These are phyloP conservation scores for Fusarium devonianum DNA, from an alignment of 2,329 filamentous ascomycete genomes.

Conservation along the genomic window DNA sequence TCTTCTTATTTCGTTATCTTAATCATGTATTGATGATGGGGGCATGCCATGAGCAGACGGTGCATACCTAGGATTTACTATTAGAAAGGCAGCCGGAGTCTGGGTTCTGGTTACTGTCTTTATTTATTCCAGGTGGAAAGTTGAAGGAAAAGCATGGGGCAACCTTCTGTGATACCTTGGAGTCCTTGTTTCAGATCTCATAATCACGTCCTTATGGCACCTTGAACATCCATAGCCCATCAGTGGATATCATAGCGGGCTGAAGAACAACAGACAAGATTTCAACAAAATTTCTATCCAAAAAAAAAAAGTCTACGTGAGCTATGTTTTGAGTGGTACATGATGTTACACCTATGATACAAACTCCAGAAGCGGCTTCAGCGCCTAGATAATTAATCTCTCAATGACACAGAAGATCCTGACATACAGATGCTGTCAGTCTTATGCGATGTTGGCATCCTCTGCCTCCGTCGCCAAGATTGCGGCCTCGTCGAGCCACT, in stretches of 20 bases:
- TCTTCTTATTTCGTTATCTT: constrained; percentile 18
- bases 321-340: not conserved
- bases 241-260: not conserved
- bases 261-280: not conserved
- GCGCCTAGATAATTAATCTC: not conserved
- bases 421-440: not conserved
- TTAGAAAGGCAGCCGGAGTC: constrained; percentile 32
- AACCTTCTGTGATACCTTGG: constrained; percentile 14
- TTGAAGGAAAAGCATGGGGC: constrained; percentile 2
- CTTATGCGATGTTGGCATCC: not conserved
- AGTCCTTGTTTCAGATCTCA: constrained; percentile 19
- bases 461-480: not conserved
- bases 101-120: constrained; percentile 19
- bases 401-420: not conserved
- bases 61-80: constrained; percentile 25
- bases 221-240: not conserved
- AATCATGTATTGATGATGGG: constrained; percentile 30
- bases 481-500: constrained; percentile 22
- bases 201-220: constrained; percentile 36
- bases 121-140: too few species aligned
- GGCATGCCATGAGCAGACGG: constrained; percentile 15
- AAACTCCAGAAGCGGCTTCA: not conserved
- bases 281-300: not conserved
- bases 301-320: not conserved
- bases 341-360: constrained; percentile 25